Evolutionary conservation across 2,329 filamentous ascomycete genomes (phyloP), one percentile per base, ranked within the genome.

Genomic region (Penicillium expansum): DNA sequence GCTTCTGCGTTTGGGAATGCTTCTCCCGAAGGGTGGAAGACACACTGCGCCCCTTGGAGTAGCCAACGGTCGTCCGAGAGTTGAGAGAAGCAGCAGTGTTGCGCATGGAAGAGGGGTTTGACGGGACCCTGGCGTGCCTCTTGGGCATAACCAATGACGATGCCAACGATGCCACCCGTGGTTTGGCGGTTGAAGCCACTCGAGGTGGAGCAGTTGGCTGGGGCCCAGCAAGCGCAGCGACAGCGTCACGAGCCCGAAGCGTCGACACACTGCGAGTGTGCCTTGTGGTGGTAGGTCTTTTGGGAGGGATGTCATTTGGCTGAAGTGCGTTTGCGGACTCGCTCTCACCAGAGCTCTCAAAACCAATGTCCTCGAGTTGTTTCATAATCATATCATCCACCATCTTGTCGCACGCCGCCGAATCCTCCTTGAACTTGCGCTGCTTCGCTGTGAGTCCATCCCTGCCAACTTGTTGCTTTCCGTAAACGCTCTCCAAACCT

Each of bases 51-150:
- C 92, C 92, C 71, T 89, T 91, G 55, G 84, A 90, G 71, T 96
- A 96, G 16, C 92, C 92, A 41, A 96, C 82, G 0, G 92, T 96
- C 54, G 86, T 92, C 61, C 87, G 85, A 1, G 92, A 96, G 6
- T 86, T 86, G 6, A 83, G 84, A 22, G 84, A 81, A 1, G 88
- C 87, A 11, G 83, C 79, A 9, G 81, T 81, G 61, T 85, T 83
- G 45, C 86, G 83, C 64, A 83, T 79, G 10, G 73, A 69, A n/a
- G 80, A 79, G 0, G 80, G 74, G 58, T 82, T 82, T 8, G 78
- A 75, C 2, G 80, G 74, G 6, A 74, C 65, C n/a, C 76, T 70
- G 50, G 80, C 80, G 55, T 75, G 78, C 59, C 75, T 79, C 52
- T 69, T 75, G 13, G 71, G 65, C 37, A 75, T 63, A 27, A 71